Base-by-base conservation (phyloP, 352 stramenopile species). In the Globisporangium cystogenes region DNA sequence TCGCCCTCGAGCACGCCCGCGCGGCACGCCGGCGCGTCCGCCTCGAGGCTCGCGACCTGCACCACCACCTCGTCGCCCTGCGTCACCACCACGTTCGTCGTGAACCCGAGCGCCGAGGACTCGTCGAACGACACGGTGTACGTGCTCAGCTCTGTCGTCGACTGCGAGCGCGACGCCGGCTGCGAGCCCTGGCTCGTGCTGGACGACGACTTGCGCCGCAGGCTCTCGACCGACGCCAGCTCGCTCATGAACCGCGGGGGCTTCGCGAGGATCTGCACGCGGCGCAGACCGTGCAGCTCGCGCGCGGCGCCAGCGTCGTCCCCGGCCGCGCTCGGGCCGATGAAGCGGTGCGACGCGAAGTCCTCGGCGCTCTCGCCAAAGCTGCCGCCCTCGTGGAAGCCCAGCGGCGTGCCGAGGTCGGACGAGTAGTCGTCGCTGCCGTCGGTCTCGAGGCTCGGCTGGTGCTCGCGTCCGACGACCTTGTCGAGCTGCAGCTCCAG, bases 61-160 rank as follows among this genome's bases (percentile, higher is more conserved):
- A 87, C 70, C 11, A 73, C 44, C 14, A 87, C 51, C 31, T 86
- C 74, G 43, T 83, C 75, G 29, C 69, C 55, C 36, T 76, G 57
- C 18, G 68, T 79, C 36, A 81, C 67, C 29, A 80, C 65, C 8
- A 83, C 64, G 37, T 76, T 67, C 29, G 68, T 78, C 39, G 72
- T 65, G 53, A 90, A 87, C 15, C 79, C 79, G 31, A 85, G 49
- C 26, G 74, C 69, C 18, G 40, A 27, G 27, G 51, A 39, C 37
- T 87, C 74, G 4, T 64, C 72, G 54, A 87, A 90, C n/a, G 79
- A 84, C 48, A 87, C 65, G 14, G 68, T 71, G 57, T 76, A 90
- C 46, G 71, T 72, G 41, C 82, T 81, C 39, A 23, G 39, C 39
- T 43, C 39, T 26, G 66, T 35, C 16, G 53, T 60, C 33, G 68